These are phyloP conservation scores for Syzygium oleosum DNA, from an alignment of 345 rosid genomes.

Conservation along the genomic window DNA sequence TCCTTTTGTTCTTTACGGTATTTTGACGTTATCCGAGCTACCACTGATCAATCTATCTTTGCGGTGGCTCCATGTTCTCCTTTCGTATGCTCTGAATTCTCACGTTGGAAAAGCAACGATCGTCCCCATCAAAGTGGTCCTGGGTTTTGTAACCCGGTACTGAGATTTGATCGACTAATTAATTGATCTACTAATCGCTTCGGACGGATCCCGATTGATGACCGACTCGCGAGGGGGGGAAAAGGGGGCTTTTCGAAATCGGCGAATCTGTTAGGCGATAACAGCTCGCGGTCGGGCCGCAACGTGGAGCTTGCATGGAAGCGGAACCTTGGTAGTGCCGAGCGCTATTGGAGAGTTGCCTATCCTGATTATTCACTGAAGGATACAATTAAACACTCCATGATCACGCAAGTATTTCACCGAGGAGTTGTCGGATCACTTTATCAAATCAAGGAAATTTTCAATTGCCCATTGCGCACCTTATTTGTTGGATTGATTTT, in stretches of 20 bases:
- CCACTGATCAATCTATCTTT: background rate
- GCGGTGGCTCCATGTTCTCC: background rate
- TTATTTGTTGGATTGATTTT: background rate
- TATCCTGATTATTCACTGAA: background rate
- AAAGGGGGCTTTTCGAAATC: background rate
- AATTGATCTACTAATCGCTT: background rate
- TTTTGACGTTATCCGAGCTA: background rate
- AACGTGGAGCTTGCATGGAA: background rate
- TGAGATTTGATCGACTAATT: background rate
- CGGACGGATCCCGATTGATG: background rate
- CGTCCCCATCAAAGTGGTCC: background rate
- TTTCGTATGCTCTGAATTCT: background rate
- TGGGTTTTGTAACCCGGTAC: background rate
- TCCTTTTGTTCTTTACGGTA: background rate
- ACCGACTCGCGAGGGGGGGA: background rate
- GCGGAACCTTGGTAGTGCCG: background rate
- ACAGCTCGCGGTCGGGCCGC: too few relatives aligned
- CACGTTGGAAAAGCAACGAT: background rate
- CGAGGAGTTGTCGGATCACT: background rate
- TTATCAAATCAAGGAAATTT: background rate
- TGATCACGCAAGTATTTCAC: background rate
- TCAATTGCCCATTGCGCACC: background rate
- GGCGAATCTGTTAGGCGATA: background rate
- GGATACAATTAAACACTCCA: too few relatives aligned
- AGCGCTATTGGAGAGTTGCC: background rate